phyloP scores from a whole-genome alignment of 129 eudicot genomes.

The carrot (Daucus carota) region DNA sequence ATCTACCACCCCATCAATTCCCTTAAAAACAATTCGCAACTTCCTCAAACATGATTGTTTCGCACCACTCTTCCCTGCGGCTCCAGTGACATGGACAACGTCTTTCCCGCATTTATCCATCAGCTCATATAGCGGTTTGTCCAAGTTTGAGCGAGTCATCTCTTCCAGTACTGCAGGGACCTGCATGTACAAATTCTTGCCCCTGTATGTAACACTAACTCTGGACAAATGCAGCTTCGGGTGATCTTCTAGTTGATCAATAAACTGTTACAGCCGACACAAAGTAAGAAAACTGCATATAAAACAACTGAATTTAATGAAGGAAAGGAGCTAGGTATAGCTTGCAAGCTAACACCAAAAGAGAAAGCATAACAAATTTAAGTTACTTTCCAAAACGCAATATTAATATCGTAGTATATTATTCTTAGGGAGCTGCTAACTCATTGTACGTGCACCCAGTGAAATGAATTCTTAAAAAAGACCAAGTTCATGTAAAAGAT shows the following conservation, averaged over 20 bases:
- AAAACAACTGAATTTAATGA: too few species aligned
- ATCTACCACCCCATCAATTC: conserved; percentile 49
- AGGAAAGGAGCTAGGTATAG: too few species aligned
- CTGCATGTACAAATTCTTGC: conserved; percentile 81
- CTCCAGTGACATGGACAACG: conserved; percentile 69
- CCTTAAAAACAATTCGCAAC: conserved; percentile 61
- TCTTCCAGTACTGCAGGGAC: conserved; percentile 83
- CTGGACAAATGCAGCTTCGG: conserved; percentile 57
- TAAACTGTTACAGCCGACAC: conserved; percentile 48
- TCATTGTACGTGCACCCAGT: background rate
- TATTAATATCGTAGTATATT: background rate
- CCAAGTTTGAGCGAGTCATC: conserved; percentile 75
- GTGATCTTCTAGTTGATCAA: conserved; percentile 64
- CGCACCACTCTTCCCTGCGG: conserved; percentile 45
- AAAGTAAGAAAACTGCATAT: background rate
- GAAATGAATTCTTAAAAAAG: background rate
- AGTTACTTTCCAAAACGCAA: too few species aligned
- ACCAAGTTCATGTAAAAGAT: background rate
- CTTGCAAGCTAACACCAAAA: background rate
- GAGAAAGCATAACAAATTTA: background rate
- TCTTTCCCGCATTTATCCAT: conserved; percentile 52
- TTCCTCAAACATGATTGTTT: conserved; percentile 60
- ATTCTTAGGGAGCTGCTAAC: background rate
- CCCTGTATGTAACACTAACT: conserved; percentile 56
- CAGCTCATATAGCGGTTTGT: conserved; percentile 51